These are phyloP conservation scores for Trichopus zeylanicus DNA, from an alignment of 116 monocot species.

Conservation along the genomic window DNA sequence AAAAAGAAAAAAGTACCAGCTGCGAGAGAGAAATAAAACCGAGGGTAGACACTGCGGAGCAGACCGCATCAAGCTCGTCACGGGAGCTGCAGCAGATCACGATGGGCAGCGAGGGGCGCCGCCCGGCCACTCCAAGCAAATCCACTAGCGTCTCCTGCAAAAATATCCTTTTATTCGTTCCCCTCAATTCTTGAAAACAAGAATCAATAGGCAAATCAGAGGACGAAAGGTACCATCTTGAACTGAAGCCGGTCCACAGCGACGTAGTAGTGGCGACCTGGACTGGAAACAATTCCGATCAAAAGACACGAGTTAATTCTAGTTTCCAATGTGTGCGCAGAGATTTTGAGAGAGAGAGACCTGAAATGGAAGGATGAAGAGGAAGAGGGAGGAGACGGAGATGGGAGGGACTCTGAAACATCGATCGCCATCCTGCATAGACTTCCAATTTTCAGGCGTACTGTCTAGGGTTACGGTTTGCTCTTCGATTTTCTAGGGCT, in stretches of 20 bases:
- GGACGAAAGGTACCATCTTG: constrained; percentile 51
- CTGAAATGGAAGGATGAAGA: constrained; percentile 1
- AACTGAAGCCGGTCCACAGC: constrained; percentile 78
- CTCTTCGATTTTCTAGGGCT: too few species aligned
- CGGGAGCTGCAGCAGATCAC: constrained; percentile 81
- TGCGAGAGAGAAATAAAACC: constrained; percentile 62
- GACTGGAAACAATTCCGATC: constrained; percentile 17
- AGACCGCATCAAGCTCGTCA: constrained; percentile 91
- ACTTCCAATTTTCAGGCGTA: too few species aligned
- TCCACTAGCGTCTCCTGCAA: constrained; percentile 79
- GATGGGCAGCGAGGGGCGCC: constrained; percentile 58
- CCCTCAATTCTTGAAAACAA: not conserved
- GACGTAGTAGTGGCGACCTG: constrained; percentile 71
- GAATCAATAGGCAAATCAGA: not conserved
- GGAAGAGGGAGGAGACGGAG: not conserved
- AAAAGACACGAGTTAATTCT: not conserved
- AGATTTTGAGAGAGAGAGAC: not conserved
- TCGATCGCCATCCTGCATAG: constrained; percentile 1
- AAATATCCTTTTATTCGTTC: not conserved
- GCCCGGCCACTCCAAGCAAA: constrained; percentile 70
- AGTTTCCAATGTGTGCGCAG: not conserved
- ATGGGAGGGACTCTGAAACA: not conserved
- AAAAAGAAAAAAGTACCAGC: constrained; percentile 38
- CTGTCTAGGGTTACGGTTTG: too few species aligned
- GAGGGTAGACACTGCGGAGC: constrained; percentile 54